These are phyloP conservation scores for Suhomyces panamericanus DNA, from an alignment of 1,139 yeast genomes.

Conservation along the genomic window DNA sequence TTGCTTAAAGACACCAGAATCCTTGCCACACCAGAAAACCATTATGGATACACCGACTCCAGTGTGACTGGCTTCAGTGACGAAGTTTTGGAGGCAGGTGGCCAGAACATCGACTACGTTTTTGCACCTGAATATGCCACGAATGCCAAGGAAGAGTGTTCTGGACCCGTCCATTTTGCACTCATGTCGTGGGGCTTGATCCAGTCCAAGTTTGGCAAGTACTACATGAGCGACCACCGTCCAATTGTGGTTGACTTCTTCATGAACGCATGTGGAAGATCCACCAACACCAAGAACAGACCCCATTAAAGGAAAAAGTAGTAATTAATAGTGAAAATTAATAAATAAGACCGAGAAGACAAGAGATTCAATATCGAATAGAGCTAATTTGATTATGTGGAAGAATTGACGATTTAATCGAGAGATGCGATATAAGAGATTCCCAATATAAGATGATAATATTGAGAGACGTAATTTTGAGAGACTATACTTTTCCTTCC, in stretches of 20 bases:
- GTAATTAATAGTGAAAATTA: no score
- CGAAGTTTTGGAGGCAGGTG: slow-evolving; percentile 28
- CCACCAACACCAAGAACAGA: no score
- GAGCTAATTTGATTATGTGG: no score
- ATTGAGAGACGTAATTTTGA: no score
- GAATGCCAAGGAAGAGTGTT: slow-evolving; percentile 27
- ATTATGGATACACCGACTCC: slow-evolving; percentile 45
- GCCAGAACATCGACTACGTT: slow-evolving; percentile 51
- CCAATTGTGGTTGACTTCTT: slow-evolving; percentile 50
- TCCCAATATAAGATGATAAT: no score
- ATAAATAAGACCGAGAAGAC: no score
- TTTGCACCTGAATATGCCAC: slow-evolving; percentile 40
- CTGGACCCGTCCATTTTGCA: slow-evolving; percentile 16
- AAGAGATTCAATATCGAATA: no score
- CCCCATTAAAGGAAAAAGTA: no score
- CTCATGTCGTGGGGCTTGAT: slow-evolving; percentile 44
- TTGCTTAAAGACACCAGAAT: slow-evolving; percentile 33
- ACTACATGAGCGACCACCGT: slow-evolving; percentile 54
- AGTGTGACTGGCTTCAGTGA: slow-evolving; percentile 56
- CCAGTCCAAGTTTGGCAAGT: slow-evolving; percentile 46
- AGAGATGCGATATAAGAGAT: no score
- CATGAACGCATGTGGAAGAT: slow-evolving; percentile 2
- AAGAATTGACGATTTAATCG: no score
- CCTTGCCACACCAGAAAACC: slow-evolving; percentile 26
- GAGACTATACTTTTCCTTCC: no score